Base-by-base conservation (phyloP, 2,329 filamentous ascomycete genomes). In the Alternaria angustiovoidea region DNA sequence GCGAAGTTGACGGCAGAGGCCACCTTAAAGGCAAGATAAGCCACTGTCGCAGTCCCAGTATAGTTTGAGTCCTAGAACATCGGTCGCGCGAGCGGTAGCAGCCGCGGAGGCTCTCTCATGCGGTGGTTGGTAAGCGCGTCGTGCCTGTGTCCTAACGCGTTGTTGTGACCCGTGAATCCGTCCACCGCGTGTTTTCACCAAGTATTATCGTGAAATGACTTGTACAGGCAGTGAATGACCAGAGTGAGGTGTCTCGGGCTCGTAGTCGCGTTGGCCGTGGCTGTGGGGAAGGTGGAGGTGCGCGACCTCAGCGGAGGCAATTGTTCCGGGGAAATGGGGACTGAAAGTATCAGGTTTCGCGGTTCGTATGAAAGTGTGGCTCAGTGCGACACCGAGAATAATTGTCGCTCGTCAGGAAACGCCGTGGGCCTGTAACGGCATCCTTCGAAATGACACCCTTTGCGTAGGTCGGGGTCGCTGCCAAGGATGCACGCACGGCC, bases 1-100 rank as follows among this genome's bases (percentile, higher is more conserved):
- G 78, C 78, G 68, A 77, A 75, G 60, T 78, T 76, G 66, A 80
- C 73, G 60, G 72, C 77, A 60, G 75, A 76, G 68, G 77, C 79
- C 76, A 81, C 68, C 61, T 72, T 79, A 52, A 68, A 73, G 28
- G 73, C 75, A 57, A 78, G 56, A 68, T 70, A 76, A 63, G 74
- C 76, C 76, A 76, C 69, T 64, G 67, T 78, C 70, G 65, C 69
- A 63, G 64, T 63, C 38, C 68, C 43, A 48, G 46, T 51, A 18
- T 14, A 44, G 43, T 64, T 46, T 51, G 49, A 39, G 52, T 43
- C 59, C 57, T 74, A 70, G 59, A 65, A 67, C 66, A 72, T 72
- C 30, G 64, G 62, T 62, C 62, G 69, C 63, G 70, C 66, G 56
- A 61, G 64, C 59, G 64, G 62, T 58, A 54, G 62, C 57, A 63